Conservation (phyloP, 1,284 basidiomycete genomes). For the Ceratobasidium papillatum region DNA sequence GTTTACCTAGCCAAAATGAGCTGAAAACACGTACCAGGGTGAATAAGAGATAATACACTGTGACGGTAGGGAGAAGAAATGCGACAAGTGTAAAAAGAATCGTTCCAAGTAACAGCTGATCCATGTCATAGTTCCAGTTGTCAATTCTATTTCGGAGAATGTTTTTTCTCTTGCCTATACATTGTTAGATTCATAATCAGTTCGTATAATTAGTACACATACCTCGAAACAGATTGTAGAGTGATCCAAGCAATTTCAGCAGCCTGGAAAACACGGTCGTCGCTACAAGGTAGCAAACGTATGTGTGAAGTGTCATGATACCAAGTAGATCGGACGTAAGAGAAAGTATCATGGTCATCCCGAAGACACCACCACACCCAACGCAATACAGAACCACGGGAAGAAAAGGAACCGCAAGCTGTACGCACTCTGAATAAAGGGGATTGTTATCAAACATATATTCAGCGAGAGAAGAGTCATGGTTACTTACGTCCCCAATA, state of each 20-base stretch:
- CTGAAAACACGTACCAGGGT: slow-evolving; percentile 63
- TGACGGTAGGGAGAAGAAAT: slow-evolving; percentile 90
- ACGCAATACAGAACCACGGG: slow-evolving; percentile 60
- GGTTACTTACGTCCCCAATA: slow-evolving; percentile 72
- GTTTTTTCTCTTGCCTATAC: slow-evolving; percentile 84
- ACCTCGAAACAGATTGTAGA: slow-evolving; percentile 97
- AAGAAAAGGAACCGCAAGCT: slow-evolving; percentile 55
- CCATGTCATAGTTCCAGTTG: slow-evolving; percentile 89
- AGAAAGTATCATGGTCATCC: slow-evolving; percentile 75
- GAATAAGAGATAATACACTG: slow-evolving; percentile 87
- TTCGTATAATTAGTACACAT: slow-evolving; percentile 44
- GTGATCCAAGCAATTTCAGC: slow-evolving; percentile 67
- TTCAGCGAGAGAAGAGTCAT: slow-evolving; percentile 45
- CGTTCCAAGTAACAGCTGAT: slow-evolving; percentile 93
- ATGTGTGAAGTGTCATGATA: slow-evolving; percentile 77
- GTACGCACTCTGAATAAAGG: slow-evolving; percentile 50
- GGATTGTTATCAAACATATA: not conserved
- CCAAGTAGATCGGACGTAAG: slow-evolving; percentile 72
- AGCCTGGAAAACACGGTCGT: slow-evolving; percentile 71
- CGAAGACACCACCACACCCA: slow-evolving; percentile 67
- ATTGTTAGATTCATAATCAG: not conserved
- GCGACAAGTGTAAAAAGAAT: slow-evolving; percentile 92
- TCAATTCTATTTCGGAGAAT: slow-evolving; percentile 84
- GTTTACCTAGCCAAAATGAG: slow-evolving; percentile 35
- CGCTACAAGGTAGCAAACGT: slow-evolving; percentile 74